A percentile compares a stretch with the other conserved stretches of the same genome.
Evolutionary conservation across 495 filamentous ascomycete species (phyloP).

Genomic region (Aspergillus leporis): DNA sequence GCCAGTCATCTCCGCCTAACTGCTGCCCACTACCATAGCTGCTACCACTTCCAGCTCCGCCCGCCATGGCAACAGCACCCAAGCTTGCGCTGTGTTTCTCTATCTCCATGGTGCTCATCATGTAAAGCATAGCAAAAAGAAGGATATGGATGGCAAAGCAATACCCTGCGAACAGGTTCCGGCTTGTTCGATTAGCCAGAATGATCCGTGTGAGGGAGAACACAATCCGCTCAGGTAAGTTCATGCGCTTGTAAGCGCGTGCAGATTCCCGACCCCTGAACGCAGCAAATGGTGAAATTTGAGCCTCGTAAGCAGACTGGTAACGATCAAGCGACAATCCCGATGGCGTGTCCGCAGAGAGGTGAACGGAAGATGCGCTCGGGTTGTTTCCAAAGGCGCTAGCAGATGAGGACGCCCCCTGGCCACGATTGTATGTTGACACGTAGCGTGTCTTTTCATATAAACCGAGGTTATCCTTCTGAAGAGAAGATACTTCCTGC

Average conservation of each 20-base stretch:
- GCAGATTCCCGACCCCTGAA: conserved; percentile 91
- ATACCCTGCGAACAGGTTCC: conserved; percentile 95
- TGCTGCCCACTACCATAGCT: conserved; percentile 38
- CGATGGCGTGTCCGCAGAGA: conserved; percentile 58
- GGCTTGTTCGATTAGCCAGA: conserved; percentile 82
- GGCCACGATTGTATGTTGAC: conserved; percentile 79
- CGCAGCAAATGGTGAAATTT: conserved; percentile 91
- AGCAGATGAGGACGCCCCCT: conserved; percentile 64
- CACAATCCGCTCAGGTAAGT: conserved; percentile 81
- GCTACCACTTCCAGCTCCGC: conserved; percentile 33
- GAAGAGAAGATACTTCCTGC: conserved; percentile 86
- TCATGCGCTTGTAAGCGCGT: conserved; percentile 94
- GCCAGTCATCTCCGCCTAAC: conserved; percentile 58
- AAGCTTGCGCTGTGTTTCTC: conserved; percentile 54
- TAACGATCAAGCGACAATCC: conserved; percentile 82
- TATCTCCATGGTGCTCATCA: conserved; percentile 67
- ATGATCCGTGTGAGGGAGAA: conserved; percentile 91
- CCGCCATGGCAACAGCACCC: conserved; percentile 45
- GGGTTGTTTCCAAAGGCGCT: conserved; percentile 71
- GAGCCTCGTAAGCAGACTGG: conserved; percentile 88
- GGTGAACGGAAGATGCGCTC: conserved; percentile 69
- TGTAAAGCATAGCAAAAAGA: conserved; percentile 83
- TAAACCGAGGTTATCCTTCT: conserved; percentile 93
- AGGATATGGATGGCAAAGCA: conserved; percentile 86
- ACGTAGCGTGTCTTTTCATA: conserved; percentile 99